Evolutionary conservation across 371 early-diverging fungal species (phyloP), one percentile per base, ranked within the genome.

Genomic region (Apophysomyces ossiformis): DNA sequence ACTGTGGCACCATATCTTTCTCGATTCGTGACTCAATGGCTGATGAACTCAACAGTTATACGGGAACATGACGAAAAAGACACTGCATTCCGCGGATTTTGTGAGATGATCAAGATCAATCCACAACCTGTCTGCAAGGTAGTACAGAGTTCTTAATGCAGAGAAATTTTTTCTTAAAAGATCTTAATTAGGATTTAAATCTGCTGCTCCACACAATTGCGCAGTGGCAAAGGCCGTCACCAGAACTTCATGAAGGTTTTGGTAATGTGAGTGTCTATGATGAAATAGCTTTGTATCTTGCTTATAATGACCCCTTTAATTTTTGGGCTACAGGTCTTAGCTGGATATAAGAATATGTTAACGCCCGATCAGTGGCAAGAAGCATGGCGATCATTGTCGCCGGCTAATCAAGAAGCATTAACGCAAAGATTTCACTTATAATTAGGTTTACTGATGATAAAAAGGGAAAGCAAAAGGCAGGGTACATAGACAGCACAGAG

Each of bases 11-110:
- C 85, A 37, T 84, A 87, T 63, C 76, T 93, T 9, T 87, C 89
- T 41, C 67, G 76, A 5, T 93, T 94, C 75, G 85, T 85, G 36
- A 80, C 81, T 60, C 76, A 82, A 16, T 95, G 94, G 94, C 87
- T 94, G 64, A 65, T 78, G 57, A 78, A 85, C 16, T 81, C 94
- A 41, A 60, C 80, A 13, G 60, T 73, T 9, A 84, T 95, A 61
- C 85, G 86, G 46, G 96, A 96, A 77, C 94, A 94, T 66, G 85
- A 88, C 15, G 98, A 98, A 75, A 98, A 96, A 77, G 93, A 93
- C 67, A 89, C 92, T 58, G 94, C 96, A 7, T 96, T 95, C 85
- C 87, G 82, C 67, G 98, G 98, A 4, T 72, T 98, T 68, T 95
- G 95, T 78, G 80, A 85, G 18, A 87, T 93, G 77, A 90, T 95